Evolutionary conservation across 495 filamentous ascomycete genomes (phyloP).

Genomic region (Bacidia gigantensis): DNA sequence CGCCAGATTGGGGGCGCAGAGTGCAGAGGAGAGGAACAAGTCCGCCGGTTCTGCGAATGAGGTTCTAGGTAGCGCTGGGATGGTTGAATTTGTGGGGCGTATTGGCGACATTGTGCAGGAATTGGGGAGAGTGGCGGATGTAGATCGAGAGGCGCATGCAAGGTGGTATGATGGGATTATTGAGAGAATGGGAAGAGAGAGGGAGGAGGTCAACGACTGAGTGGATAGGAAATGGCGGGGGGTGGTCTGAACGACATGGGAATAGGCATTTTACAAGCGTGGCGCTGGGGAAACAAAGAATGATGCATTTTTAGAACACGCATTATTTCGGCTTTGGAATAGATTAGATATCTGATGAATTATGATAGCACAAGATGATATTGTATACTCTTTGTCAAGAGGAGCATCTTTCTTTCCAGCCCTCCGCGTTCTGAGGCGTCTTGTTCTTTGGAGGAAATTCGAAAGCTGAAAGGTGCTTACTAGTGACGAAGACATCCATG

Average conservation of each 20-base stretch:
- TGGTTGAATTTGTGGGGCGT: constrained; percentile 78
- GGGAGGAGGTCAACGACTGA: neutral
- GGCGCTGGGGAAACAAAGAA: neutral
- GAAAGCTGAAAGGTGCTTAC: too few relatives aligned
- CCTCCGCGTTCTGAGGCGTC: too few relatives aligned
- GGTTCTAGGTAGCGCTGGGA: constrained; percentile 60
- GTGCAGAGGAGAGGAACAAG: constrained; percentile 65
- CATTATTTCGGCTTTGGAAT: too few relatives aligned
- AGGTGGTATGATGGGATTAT: constrained; percentile 62
- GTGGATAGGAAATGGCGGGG: too few relatives aligned
- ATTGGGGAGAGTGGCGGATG: constrained; percentile 54
- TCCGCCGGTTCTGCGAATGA: constrained; percentile 74
- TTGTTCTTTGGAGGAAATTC: too few relatives aligned
- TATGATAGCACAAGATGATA: too few relatives aligned
- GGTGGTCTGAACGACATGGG: neutral
- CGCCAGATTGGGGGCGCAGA: constrained; percentile 58
- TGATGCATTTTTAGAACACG: neutral
- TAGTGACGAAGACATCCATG: too few relatives aligned
- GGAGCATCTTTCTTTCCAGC: too few relatives aligned
- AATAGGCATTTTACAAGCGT: neutral
- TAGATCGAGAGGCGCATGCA: constrained; percentile 70
- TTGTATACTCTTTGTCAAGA: too few relatives aligned
- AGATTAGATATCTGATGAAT: neutral
- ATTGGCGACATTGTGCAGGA: constrained; percentile 75
- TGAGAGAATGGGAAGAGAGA: constrained; percentile 6